Base-by-base conservation (phyloP, 2,329 filamentous ascomycete species). In the Apiospora pterosperma region DNA sequence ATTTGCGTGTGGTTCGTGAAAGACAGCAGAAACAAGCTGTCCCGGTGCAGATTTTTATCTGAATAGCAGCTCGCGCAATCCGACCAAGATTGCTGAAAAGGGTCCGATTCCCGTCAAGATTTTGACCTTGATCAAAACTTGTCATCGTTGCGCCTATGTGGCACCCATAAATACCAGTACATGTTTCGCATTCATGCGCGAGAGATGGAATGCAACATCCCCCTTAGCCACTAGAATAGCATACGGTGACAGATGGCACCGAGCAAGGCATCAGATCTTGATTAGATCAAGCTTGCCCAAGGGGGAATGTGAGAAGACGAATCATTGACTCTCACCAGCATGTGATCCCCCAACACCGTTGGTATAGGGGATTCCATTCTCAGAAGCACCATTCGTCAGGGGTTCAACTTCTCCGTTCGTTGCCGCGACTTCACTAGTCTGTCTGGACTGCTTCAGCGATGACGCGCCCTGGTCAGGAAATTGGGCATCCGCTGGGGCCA, bases 381-480 rank as follows among this genome's bases (percentile, higher is more conserved):
- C 61, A 11, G 39, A 38, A 21, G 36, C 36, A 38, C 64, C 65
- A 38, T 66, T 66, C 31, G 36, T 44, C n/a, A 52, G 23, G 19
- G 31, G 55, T n/a, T 8, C 64, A 14, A 7, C 25, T 25, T 36
- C 62, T n/a, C 55, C 58, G 48, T 55, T 62, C 21, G 19, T 21
- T 11, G 23, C 44, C 11, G 36, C 38, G 11, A n/a, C 60, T 14
- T 41, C 34, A 65, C 67, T 14, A 21, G 34, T 23, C 44, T 63
- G 21, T 34, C 59, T 61, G 60, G 64, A 39, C 59, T 36, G 25
- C 11, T 67, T 59, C 5, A 64, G 52, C 11, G 62, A 62, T 42
- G 5, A 41, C 36, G 7, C 19, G 41, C n/a, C 48, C 34, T 25
- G 61, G 19, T 31, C 36, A 36, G 58, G 11, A 7, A 60, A 60